These are phyloP conservation scores for Aspergillus biplanus DNA, from an alignment of 495 filamentous ascomycete genomes.

Conservation along the genomic window DNA sequence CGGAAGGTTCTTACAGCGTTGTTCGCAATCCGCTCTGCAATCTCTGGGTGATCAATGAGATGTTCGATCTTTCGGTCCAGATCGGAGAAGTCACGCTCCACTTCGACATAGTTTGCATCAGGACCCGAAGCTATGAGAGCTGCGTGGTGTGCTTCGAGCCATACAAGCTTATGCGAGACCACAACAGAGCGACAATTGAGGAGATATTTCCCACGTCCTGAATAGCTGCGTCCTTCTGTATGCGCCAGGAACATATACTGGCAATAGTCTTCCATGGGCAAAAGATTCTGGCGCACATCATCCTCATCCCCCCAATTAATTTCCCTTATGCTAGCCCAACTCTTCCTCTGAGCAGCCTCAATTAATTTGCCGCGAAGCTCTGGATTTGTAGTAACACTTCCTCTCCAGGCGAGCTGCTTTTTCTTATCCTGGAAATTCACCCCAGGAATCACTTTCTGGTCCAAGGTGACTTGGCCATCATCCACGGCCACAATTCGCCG, in stretches of 20 bases:
- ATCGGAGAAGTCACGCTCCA: slow-evolving; percentile 57
- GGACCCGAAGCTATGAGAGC: slow-evolving; percentile 49
- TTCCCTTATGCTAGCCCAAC: slow-evolving; percentile 56
- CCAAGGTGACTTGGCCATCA: slow-evolving; percentile 27
- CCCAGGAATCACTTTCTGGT: slow-evolving; percentile 23
- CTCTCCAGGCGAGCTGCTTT: slow-evolving; percentile 71
- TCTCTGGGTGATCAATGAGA: slow-evolving; percentile 50
- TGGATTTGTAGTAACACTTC: slow-evolving; percentile 46
- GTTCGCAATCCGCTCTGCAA: slow-evolving; percentile 58
- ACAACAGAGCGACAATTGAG: slow-evolving; percentile 63
- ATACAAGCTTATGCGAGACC: slow-evolving; percentile 47
- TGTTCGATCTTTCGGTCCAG: slow-evolving; percentile 55
- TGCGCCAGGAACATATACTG: slow-evolving; percentile 62
- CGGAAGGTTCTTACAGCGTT: slow-evolving; percentile 58
- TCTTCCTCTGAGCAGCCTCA: slow-evolving; percentile 42
- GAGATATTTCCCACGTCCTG: slow-evolving; percentile 61
- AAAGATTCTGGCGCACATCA: slow-evolving; percentile 40
- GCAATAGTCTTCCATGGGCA: slow-evolving; percentile 62
- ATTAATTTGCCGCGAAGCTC: slow-evolving; percentile 50
- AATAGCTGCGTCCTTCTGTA: slow-evolving; percentile 60
- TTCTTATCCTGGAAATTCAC: slow-evolving; percentile 54
- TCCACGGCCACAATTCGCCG: slow-evolving; percentile 43
- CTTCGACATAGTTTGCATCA: slow-evolving; percentile 63
- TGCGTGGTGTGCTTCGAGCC: slow-evolving; percentile 46
- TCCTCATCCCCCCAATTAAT: slow-evolving; percentile 52